Percentiles rank a stretch among this genome's conserved stretches.
These are phyloP conservation scores for Colletotrichum sp. DNA, from an alignment of 2,329 filamentous ascomycete genomes.

Conservation along the genomic window DNA sequence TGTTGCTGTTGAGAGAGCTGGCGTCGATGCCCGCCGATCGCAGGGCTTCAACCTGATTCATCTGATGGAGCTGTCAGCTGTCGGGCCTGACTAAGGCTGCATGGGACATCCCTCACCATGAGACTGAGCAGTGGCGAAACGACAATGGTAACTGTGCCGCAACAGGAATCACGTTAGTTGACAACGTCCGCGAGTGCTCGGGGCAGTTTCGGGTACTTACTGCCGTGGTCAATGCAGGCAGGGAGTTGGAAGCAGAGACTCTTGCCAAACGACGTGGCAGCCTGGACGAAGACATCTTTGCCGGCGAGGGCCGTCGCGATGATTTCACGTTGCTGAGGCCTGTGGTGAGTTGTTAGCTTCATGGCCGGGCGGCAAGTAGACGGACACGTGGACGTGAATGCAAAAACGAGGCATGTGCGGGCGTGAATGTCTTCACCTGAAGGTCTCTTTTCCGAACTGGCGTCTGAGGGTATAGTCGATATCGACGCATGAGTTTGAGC, in stretches of 20 bases:
- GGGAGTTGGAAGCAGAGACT: slow-evolving; percentile 93
- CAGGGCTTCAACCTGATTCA: slow-evolving; percentile 89
- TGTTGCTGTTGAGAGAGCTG: slow-evolving; percentile 87
- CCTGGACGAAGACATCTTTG: slow-evolving; percentile 92
- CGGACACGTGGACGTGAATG: not conserved
- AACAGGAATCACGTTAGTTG: slow-evolving; percentile 22
- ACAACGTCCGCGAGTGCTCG: slow-evolving; percentile 14
- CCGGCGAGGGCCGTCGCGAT: slow-evolving; percentile 81
- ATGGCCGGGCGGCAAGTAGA: not conserved
- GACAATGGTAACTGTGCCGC: slow-evolving; percentile 77
- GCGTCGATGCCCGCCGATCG: slow-evolving; percentile 77
- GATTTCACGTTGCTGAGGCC: slow-evolving; percentile 83
- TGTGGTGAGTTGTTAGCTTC: slow-evolving; percentile 46
- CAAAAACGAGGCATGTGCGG: not conserved
- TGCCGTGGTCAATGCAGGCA: slow-evolving; percentile 84
- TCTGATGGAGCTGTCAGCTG: slow-evolving; percentile 51
- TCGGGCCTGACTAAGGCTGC: not conserved
- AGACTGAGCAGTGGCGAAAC: slow-evolving; percentile 87
- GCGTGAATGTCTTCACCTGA: slow-evolving; percentile 59
- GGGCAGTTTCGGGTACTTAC: slow-evolving; percentile 52
- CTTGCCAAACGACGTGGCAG: slow-evolving; percentile 90
- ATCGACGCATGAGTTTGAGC: slow-evolving; percentile 61
- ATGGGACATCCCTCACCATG: slow-evolving; percentile 64
- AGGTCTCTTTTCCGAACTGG: slow-evolving; percentile 76
- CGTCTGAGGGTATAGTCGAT: slow-evolving; percentile 76